Evolutionary conservation across 139 green algal species (phyloP).

Genomic region (Mesostigma viride): DNA sequence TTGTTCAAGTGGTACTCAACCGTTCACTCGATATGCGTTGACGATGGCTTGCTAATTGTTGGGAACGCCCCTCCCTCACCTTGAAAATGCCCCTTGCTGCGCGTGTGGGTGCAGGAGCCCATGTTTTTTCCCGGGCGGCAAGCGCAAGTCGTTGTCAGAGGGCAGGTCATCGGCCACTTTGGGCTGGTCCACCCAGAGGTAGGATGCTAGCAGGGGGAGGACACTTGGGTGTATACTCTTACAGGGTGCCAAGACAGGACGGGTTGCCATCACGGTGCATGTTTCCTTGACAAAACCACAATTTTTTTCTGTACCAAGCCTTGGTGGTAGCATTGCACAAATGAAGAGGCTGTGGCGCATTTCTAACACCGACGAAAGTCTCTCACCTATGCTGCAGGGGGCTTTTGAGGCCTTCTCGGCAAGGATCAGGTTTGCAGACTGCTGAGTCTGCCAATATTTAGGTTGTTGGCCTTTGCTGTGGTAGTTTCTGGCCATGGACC

Average conservation of each 20-base stretch:
- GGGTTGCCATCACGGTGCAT: neutral
- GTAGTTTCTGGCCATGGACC: too few relatives aligned
- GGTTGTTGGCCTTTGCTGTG: too few relatives aligned
- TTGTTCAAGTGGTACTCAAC: neutral
- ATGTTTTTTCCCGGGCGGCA: slow-evolving; percentile 80
- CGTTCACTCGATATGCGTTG: neutral
- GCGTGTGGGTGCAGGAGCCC: slow-evolving; percentile 40
- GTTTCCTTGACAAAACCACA: neutral
- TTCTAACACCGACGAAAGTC: neutral
- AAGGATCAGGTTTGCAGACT: too few relatives aligned
- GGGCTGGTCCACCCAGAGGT: slow-evolving; percentile 89
- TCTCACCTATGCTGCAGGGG: neutral
- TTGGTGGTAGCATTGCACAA: neutral
- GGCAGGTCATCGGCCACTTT: slow-evolving; percentile 63
- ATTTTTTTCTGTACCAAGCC: neutral
- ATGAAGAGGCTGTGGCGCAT: neutral
- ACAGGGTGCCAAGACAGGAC: neutral
- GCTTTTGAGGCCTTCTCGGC: too few relatives aligned
- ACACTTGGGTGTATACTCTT: neutral
- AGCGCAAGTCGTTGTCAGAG: slow-evolving; percentile 37
- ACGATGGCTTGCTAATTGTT: neutral
- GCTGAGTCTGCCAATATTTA: too few relatives aligned
- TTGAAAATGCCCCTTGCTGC: neutral
- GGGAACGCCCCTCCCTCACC: neutral
- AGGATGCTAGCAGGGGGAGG: neutral